Percentiles rank a stretch among this genome's conserved stretches.
phyloP scores from a whole-genome alignment of 805 yeast genomes.

The Yarrowia divulgata region DNA sequence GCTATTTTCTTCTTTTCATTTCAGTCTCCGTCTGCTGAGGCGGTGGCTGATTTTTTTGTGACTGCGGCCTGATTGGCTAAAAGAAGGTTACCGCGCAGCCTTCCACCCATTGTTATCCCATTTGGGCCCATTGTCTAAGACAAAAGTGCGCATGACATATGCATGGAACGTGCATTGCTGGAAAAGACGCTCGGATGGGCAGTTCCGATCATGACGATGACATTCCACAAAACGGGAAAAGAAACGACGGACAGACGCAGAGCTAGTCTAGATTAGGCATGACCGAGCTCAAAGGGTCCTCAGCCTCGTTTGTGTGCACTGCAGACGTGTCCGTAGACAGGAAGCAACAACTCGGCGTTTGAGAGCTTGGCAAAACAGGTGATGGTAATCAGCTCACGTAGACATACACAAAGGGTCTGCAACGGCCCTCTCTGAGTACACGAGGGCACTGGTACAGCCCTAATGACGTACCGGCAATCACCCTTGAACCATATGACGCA shows the following conservation, averaged over 20 bases:
- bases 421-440: too few relatives aligned
- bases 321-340: too few relatives aligned
- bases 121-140: background rate
- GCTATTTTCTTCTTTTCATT: background rate
- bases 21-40: background rate
- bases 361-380: background rate
- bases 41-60: background rate
- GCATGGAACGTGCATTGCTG: slow-evolving; percentile 1
- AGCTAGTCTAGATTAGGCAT: background rate
- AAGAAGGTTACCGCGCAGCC: background rate
- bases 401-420: too few relatives aligned
- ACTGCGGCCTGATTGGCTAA: background rate
- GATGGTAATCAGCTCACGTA: background rate
- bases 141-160: background rate
- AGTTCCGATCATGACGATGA: background rate
- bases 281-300: background rate
- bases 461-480: too few relatives aligned
- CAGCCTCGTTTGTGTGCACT: too few relatives aligned
- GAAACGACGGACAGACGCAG: background rate
- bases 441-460: too few relatives aligned
- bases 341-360: too few relatives aligned
- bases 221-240: background rate
- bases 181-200: background rate
- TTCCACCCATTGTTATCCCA: background rate
- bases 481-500: too few relatives aligned